Evolutionary conservation across 208 protist species (phyloP).

Genomic region (Borovskyia barvae): DNA sequence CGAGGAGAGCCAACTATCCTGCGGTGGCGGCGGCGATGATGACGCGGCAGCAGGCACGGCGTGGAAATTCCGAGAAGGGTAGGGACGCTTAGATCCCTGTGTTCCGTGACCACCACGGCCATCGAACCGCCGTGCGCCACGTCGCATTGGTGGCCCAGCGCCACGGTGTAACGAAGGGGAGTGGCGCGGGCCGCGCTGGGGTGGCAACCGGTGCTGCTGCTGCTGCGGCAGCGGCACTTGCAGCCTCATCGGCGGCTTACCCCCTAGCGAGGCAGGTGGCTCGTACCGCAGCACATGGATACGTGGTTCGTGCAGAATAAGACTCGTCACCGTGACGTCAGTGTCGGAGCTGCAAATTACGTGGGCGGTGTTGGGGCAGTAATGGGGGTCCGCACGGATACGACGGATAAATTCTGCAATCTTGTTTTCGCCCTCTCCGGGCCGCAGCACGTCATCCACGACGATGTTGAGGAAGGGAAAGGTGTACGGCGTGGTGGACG

Average conservation of each 20-base stretch:
- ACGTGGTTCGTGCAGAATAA: slow-evolving; percentile 97
- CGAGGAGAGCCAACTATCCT: slow-evolving; percentile 74
- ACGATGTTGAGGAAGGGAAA: slow-evolving; percentile 86
- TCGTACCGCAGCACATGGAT: slow-evolving; percentile 98
- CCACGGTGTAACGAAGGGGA: slow-evolving; percentile 6
- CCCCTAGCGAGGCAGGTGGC: slow-evolving; percentile 51
- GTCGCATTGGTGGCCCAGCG: slow-evolving; percentile 1
- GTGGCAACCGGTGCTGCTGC: background rate
- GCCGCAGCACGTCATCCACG: slow-evolving; percentile 92
- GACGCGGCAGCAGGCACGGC: background rate
- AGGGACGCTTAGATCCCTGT: background rate
- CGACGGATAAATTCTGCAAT: slow-evolving; percentile 81
- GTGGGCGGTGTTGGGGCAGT: slow-evolving; percentile 97
- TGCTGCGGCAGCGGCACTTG: slow-evolving; percentile 6
- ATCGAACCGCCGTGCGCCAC: slow-evolving; percentile 17
- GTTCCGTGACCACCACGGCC: slow-evolving; percentile 3
- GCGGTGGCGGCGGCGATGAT: background rate
- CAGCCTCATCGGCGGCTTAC: slow-evolving; percentile 25
- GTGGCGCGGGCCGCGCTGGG: background rate
- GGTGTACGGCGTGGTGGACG: background rate
- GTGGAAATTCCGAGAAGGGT: background rate
- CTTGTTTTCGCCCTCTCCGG: slow-evolving; percentile 97
- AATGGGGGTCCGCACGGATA: slow-evolving; percentile 81
- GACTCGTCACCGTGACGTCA: slow-evolving; percentile 97
- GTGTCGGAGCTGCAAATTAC: slow-evolving; percentile 99